Conservation (phyloP, 108 stramenopile genomes). For the Nitzschia inconspicua region DNA sequence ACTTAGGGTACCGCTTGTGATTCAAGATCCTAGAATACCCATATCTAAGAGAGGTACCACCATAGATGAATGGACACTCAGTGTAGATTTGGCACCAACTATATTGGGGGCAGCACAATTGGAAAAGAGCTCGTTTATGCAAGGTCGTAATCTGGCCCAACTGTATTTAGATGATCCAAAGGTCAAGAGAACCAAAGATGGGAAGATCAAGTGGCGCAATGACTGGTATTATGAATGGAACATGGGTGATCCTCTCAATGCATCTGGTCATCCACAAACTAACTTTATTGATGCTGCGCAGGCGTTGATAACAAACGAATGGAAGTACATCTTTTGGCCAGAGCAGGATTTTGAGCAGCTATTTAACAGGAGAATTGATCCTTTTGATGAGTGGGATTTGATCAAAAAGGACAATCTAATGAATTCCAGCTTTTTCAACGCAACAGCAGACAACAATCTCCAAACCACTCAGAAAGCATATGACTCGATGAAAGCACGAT, state of each 20-base stretch:
- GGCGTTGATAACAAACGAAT: constrained; percentile 76
- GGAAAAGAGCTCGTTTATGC: constrained; percentile 45
- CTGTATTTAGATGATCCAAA: constrained; percentile 37
- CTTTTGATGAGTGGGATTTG: constrained; percentile 68
- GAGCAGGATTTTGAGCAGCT: constrained; percentile 70
- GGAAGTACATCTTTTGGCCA: constrained; percentile 82
- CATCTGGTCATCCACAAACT: constrained; percentile 15
- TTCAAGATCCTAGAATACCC: constrained; percentile 76
- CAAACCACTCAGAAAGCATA: too few relatives aligned
- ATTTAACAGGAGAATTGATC: constrained; percentile 69
- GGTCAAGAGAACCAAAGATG: not conserved
- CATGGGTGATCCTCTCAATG: constrained; percentile 35
- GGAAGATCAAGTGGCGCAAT: constrained; percentile 41
- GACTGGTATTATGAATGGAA: constrained; percentile 81
- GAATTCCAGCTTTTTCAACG: too few relatives aligned
- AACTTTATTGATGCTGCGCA: constrained; percentile 58
- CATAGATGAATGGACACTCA: constrained; percentile 70
- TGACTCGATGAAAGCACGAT: too few relatives aligned
- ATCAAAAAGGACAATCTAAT: constrained; percentile 23
- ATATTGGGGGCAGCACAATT: constrained; percentile 69
- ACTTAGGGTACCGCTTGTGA: constrained; percentile 74
- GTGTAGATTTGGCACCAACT: constrained; percentile 78
- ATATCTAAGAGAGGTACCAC: constrained; percentile 32
- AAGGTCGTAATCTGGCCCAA: constrained; percentile 70
- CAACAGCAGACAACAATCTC: too few relatives aligned